Evolutionary conservation across 352 stramenopile species (phyloP).

Genomic region (Globisporangium rhizosaccharum): DNA sequence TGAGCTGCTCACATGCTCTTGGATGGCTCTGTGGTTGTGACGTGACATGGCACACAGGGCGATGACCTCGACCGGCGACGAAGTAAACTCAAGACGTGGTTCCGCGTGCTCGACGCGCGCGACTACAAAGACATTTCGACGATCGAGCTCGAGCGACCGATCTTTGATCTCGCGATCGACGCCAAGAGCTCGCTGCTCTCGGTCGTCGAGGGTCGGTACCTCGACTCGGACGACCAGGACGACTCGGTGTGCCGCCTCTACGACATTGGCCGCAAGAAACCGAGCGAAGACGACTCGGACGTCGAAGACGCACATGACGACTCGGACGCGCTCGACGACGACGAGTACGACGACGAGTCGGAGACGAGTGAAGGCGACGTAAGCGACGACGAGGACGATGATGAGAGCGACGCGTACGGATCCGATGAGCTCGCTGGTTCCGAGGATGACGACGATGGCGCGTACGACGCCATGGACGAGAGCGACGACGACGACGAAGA

Average conservation of each 20-base stretch:
- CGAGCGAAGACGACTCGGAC: constrained; percentile 86
- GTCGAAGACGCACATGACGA: constrained; percentile 70
- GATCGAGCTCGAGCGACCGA: constrained; percentile 67
- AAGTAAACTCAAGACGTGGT: constrained; percentile 77
- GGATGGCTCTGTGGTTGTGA: background rate
- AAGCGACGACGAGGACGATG: constrained; percentile 38
- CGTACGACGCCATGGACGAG: constrained; percentile 32
- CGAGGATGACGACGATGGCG: constrained; percentile 30
- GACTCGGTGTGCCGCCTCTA: constrained; percentile 84
- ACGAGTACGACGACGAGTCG: constrained; percentile 75
- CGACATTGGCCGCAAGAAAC: constrained; percentile 78
- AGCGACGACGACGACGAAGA: constrained; percentile 28
- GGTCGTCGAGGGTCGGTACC: constrained; percentile 70
- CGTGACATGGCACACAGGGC: constrained; percentile 23
- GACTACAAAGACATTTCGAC: constrained; percentile 86
- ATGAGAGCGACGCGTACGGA: constrained; percentile 41
- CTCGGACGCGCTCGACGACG: constrained; percentile 65
- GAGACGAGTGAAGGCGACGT: constrained; percentile 33
- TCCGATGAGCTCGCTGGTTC: constrained; percentile 24
- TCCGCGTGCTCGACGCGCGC: constrained; percentile 71
- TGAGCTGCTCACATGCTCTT: background rate
- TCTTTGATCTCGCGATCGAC: constrained; percentile 72
- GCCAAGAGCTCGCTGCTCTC: constrained; percentile 58
- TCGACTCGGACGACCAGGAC: constrained; percentile 59
- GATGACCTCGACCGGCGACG: constrained; percentile 53